Evolutionary conservation across 805 yeast genomes (phyloP), one percentile per base, ranked within the genome.

Genomic region (Hanseniaspora nectarophila): DNA sequence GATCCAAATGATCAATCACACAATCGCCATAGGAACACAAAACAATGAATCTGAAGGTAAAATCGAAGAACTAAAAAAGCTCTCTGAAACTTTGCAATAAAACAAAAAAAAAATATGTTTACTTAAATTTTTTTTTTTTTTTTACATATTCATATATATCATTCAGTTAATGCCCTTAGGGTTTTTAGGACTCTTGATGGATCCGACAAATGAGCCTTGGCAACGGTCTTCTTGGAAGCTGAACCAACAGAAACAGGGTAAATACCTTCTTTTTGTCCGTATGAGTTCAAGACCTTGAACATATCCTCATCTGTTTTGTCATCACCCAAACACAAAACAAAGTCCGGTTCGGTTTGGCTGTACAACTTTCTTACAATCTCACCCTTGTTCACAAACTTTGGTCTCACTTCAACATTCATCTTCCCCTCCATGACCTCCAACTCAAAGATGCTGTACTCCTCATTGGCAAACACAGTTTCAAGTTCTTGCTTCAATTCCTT

Each of bases 231-330:
- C 65, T 88, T 88, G 9, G 87, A 80, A 0, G 95, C 90, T 3
- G 96, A 94, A 0, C 97, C 97, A 43, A 89, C 95, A 21, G 94
- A 85, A 31, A 86, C 88, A 0, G 96, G 89, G 63, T 79, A 84
- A 45, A 88, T 69, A 15, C 90, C 85, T 64, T 76, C 76, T 44
- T 73, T 63, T 16, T 66, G 65, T 18, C 71, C 62, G 58, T 85
- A 77, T 2, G 70, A 71, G 54, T 80, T 77, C 60, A 92, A 71
- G 26, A 90, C 82, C 54, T 72, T 74, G 66, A 92, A 92, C 99
- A 92, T 92, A 62, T 92, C 98, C 66, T 92, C 99, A 66, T 92
- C 99, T 0, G 99, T 92, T 39, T 82, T 74, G 65, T 92, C 99
- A 66, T 92, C 99, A 48, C 99, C 99, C 42, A 87, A 68, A 69